phyloP scores from a whole-genome alignment of 768 basidiomycete genomes.

The Boletellus sp. region DNA sequence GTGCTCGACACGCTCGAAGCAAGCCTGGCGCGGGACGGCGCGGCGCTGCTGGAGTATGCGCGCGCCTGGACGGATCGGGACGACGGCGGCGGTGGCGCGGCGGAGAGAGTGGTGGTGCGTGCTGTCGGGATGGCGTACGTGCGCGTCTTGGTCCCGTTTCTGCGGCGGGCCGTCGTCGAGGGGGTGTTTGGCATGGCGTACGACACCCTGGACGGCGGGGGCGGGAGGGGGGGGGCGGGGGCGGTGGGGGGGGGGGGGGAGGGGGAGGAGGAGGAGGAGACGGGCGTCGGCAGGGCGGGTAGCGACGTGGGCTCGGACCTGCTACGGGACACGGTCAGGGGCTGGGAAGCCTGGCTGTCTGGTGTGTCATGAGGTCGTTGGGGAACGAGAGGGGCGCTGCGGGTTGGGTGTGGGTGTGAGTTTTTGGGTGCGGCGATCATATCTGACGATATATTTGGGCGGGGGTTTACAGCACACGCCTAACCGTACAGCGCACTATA shows the following conservation, averaged over 20 bases:
- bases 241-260: neutral
- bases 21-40: conserved; percentile 45
- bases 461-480: no score
- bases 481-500: no score
- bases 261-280: neutral
- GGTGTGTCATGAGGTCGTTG: neutral
- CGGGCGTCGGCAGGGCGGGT: no score
- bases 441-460: no score
- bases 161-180: conserved; percentile 64
- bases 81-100: conserved; percentile 15
- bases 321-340: conserved; percentile 11
- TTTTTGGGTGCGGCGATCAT: neutral
- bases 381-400: no score
- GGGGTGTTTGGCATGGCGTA: conserved; percentile 60
- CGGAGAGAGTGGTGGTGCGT: conserved; percentile 36
- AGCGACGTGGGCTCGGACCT: neutral
- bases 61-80: conserved; percentile 34
- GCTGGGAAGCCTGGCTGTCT: conserved; percentile 31
- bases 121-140: conserved; percentile 58
- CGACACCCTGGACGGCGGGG: conserved; percentile 1
- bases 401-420: no score
- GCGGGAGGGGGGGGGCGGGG: neutral
- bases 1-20: conserved; percentile 41
- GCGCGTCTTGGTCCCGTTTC: conserved; percentile 63
- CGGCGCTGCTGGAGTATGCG: conserved; percentile 46